Percentiles rank a stretch among this genome's conserved stretches.
These are phyloP conservation scores for Penicillium bialowiezense DNA, from an alignment of 495 filamentous ascomycete species.

Conservation along the genomic window DNA sequence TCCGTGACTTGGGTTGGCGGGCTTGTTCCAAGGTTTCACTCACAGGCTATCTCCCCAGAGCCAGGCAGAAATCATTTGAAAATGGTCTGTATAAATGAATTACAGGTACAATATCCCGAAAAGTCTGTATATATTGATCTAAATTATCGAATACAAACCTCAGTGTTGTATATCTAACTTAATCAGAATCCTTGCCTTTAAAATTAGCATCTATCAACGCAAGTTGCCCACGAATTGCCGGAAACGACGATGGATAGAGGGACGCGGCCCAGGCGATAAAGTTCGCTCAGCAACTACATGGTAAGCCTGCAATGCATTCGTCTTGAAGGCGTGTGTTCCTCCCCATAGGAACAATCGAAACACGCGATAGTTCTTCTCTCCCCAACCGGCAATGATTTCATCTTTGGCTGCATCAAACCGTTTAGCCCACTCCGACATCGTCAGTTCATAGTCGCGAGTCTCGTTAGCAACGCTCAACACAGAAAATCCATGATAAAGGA, in stretches of 20 bases:
- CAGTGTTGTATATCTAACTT: too few species aligned
- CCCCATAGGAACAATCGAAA: slow-evolving; percentile 16
- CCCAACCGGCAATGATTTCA: slow-evolving; percentile 14
- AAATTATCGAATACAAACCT: too few species aligned
- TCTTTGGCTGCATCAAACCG: slow-evolving; percentile 8
- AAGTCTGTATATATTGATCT: too few species aligned
- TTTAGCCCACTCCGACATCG: slow-evolving; percentile 19
- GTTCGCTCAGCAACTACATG: slow-evolving; percentile 13
- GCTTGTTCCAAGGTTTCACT: too few species aligned
- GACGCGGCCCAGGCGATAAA: slow-evolving; percentile 6
- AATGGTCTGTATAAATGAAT: too few species aligned
- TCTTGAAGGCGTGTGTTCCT: slow-evolving; percentile 11
- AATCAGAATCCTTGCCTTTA: too few species aligned
- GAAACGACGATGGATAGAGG: slow-evolving; percentile 4
- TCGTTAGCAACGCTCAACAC: slow-evolving; percentile 7
- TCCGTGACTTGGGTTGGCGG: too few species aligned
- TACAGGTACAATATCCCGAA: too few species aligned
- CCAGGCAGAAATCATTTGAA: too few species aligned
- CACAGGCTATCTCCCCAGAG: too few species aligned
- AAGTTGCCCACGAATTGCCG: slow-evolving; percentile 10
- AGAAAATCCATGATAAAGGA: slow-evolving; percentile 15
- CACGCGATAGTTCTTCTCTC: slow-evolving; percentile 11
- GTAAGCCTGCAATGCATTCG: slow-evolving; percentile 13
- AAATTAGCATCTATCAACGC: slow-evolving; percentile 13
- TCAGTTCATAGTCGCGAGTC: slow-evolving; percentile 15